Evolutionary conservation across 2,329 filamentous ascomycete genomes (phyloP), one percentile per base, ranked within the genome.

Genomic region (Trichoderma afroharzianum): DNA sequence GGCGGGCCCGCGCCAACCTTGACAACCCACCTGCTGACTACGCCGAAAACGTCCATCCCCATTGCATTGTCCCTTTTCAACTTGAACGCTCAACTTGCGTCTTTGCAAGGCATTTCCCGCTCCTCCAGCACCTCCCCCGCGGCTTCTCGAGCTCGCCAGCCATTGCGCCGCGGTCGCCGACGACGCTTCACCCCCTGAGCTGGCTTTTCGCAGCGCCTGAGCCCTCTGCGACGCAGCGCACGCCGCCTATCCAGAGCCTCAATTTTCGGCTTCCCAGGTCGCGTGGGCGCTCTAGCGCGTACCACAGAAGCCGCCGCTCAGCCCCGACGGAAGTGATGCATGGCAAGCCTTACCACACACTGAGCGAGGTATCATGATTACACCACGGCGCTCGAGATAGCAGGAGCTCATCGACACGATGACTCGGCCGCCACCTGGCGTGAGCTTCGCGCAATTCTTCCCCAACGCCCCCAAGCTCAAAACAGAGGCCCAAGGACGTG

Each of bases 381-480:
- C 83, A 83, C 82, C 82, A 83, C 83, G 84, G 84, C 80, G 81
- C 83, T 80, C 83, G 80, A 82, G 83, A 83, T 85, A 85, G 82
- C 84, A 83, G 81, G 82, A 82, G 81, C 82, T 80, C 80, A 82
- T 81, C 80, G 80, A 83, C 86, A 90, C 85, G 84, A 93, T 93
- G 92, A 93, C 93, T 90, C 93, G 92, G 86, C 89, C 91, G 81
- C 87, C 90, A 79, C 86, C 88, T 74, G 85, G 86, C 82, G 91
- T 92, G 85, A 91, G 91, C 84, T 95, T 94, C 87, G 92, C 92
- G 84, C 90, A 94, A 84, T 96, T 94, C 87, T 95, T 94, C 83
- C 92, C 92, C 76, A 90, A 91, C 80, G 93, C 92, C 79, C 92
- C 93, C 76, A 90, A 86, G 81, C 85, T 87, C 84, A 89, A 83